Conservation (phyloP, 73 alveolate species). For the Paramecium biaurelia region DNA sequence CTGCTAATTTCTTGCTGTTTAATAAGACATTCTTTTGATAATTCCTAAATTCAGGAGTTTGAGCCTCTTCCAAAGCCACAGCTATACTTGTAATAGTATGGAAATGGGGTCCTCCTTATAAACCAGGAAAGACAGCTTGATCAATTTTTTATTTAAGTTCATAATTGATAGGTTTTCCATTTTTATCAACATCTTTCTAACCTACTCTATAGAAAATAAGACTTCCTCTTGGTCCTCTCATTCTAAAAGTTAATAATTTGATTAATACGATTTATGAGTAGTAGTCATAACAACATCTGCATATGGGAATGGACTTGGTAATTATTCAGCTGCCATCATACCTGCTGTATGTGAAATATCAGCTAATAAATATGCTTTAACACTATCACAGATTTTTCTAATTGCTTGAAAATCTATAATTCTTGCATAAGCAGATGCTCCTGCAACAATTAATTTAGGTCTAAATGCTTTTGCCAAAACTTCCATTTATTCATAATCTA, state of each 20-base stretch:
- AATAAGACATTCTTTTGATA: conserved; percentile 80
- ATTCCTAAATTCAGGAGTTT: conserved; percentile 81
- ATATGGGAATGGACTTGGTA: conserved; percentile 89
- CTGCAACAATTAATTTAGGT: conserved; percentile 92
- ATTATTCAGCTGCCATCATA: conserved; percentile 83
- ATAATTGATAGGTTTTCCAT: conserved; percentile 51
- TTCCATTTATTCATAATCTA: conserved; percentile 91
- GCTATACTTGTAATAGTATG: conserved; percentile 92
- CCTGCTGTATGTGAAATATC: conserved; percentile 98
- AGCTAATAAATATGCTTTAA: conserved; percentile 90
- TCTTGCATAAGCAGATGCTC: conserved; percentile 94
- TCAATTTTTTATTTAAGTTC: conserved; percentile 73
- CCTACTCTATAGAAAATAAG: conserved; percentile 84
- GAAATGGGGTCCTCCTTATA: conserved; percentile 97
- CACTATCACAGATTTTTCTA: conserved; percentile 80
- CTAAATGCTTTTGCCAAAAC: conserved; percentile 84
- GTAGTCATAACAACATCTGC: conserved; percentile 96
- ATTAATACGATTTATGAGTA: conserved; percentile 84
- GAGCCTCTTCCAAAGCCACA: conserved; percentile 79
- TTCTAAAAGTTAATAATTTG: neutral
- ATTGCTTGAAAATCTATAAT: conserved; percentile 82
- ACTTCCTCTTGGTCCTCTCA: conserved; percentile 97
- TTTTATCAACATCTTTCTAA: conserved; percentile 64
- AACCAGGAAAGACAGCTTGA: conserved; percentile 92
- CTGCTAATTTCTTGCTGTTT: conserved; percentile 83